Evolutionary conservation across 495 filamentous ascomycete species (phyloP).

Genomic region (Friedmanniomyces simplex): DNA sequence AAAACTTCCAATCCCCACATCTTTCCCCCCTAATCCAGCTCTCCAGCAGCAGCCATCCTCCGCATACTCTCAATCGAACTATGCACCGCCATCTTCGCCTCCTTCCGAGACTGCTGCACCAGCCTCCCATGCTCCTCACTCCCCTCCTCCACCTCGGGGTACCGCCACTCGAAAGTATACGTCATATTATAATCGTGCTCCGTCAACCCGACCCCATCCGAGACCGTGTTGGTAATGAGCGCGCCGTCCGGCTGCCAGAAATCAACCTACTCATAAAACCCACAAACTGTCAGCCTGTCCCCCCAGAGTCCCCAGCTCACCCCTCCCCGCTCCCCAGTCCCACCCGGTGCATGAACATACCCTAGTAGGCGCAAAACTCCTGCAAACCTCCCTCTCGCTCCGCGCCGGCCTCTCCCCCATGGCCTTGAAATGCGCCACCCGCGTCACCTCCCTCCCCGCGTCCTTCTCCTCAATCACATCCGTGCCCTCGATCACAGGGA

Average conservation of each 20-base stretch:
- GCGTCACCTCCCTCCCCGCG: conserved; percentile 22
- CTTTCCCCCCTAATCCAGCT: no score
- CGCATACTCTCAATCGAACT: conserved; percentile 20
- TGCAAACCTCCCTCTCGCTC: conserved; percentile 16
- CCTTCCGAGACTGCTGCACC: conserved; percentile 21
- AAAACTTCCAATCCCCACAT: no score
- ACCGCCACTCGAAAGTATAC: conserved; percentile 45
- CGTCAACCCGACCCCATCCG: conserved; percentile 34
- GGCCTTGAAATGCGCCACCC: conserved; percentile 13
- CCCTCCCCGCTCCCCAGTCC: no score
- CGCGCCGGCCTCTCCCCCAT: neutral
- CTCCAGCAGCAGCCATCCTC: conserved; percentile 21
- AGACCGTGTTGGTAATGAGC: conserved; percentile 41
- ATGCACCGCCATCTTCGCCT: conserved; percentile 24
- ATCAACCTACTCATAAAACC: conserved; percentile 25
- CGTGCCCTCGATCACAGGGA: conserved; percentile 38
- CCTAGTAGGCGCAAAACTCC: conserved; percentile 21
- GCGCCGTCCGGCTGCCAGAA: conserved; percentile 27
- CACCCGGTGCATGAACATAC: no score
- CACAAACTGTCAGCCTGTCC: neutral
- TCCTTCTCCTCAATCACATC: conserved; percentile 33
- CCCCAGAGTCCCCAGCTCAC: no score
- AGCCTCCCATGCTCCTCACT: conserved; percentile 22
- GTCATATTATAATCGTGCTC: conserved; percentile 41
- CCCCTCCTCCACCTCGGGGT: conserved; percentile 33